These are phyloP conservation scores for Termitomyces sp. DNA, from an alignment of 768 basidiomycete genomes.

Conservation along the genomic window DNA sequence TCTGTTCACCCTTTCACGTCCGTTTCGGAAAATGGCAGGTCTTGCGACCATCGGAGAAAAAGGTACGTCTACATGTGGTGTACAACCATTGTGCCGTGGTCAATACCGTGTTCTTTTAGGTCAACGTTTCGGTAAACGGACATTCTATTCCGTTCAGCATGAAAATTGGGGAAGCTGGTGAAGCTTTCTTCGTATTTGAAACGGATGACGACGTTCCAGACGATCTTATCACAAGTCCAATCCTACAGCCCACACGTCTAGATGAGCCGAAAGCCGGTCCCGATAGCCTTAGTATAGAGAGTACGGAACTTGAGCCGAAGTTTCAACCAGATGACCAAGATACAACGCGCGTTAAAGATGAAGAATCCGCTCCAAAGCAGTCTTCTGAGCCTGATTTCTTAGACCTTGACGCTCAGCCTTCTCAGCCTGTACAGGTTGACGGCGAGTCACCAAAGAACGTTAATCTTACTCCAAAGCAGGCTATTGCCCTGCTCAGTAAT, in stretches of 20 bases:
- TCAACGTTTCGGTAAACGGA: constrained; percentile 86
- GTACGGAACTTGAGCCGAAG: constrained; percentile 23
- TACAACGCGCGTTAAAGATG: not conserved
- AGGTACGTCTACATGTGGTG: constrained; percentile 39
- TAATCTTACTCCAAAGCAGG: constrained; percentile 31
- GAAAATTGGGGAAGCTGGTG: constrained; percentile 99
- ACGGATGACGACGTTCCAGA: constrained; percentile 93
- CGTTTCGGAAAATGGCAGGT: constrained; percentile 98
- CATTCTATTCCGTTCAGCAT: constrained; percentile 86
- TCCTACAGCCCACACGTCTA: constrained; percentile 65
- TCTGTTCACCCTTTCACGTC: constrained; percentile 95
- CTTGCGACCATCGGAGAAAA: constrained; percentile 89
- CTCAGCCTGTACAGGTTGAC: constrained; percentile 16
- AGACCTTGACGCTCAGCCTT: constrained; percentile 64
- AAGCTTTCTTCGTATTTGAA: constrained; percentile 98
- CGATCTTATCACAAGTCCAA: constrained; percentile 90
- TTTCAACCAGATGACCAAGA: constrained; percentile 4
- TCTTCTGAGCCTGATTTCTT: constrained; percentile 69
- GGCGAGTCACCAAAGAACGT: constrained; percentile 16
- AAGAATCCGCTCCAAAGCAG: constrained; percentile 11
- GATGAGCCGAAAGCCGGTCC: constrained; percentile 29
- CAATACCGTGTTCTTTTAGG: constrained; percentile 42
- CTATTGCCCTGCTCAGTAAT: constrained; percentile 19
- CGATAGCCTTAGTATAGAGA: constrained; percentile 41
- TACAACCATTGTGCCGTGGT: not conserved